Percentiles rank a stretch among this genome's conserved stretches.
phyloP scores from a whole-genome alignment of 2,329 filamentous ascomycete species.

The Bipolaris victoriae region DNA sequence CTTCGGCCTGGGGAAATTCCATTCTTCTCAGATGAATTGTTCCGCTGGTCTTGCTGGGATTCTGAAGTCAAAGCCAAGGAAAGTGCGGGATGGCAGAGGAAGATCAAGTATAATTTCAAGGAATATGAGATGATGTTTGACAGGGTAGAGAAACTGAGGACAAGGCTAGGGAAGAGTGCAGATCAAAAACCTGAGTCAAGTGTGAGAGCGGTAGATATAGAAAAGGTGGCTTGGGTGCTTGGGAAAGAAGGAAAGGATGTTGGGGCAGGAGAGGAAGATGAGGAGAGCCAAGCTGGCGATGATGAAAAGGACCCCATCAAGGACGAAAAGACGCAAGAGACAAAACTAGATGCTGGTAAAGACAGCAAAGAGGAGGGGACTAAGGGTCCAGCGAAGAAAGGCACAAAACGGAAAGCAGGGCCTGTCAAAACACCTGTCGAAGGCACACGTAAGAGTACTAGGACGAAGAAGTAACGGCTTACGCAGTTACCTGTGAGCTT shows the following conservation, averaged over 20 bases:
- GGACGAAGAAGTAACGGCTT: constrained; percentile 26
- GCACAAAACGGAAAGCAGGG: constrained; percentile 34
- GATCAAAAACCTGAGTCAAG: constrained; percentile 51
- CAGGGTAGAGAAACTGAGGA: constrained; percentile 35
- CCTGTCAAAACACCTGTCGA: constrained; percentile 20
- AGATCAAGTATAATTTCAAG: constrained; percentile 71
- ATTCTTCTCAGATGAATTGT: constrained; percentile 84
- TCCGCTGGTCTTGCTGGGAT: constrained; percentile 69
- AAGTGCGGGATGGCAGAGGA: constrained; percentile 55
- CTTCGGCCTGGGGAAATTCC: constrained; percentile 65
- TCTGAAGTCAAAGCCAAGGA: constrained; percentile 35
- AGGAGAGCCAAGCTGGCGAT: background rate
- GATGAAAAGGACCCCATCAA: background rate
- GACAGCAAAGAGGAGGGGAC: background rate
- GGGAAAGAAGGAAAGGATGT: constrained; percentile 13
- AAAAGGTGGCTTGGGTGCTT: constrained; percentile 14
- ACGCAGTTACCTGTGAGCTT: background rate
- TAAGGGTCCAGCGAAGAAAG: constrained; percentile 18
- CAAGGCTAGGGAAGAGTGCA: constrained; percentile 44
- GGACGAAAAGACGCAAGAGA: constrained; percentile 2
- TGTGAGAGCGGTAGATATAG: constrained; percentile 24
- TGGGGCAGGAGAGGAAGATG: constrained; percentile 1
- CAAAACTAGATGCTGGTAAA: background rate
- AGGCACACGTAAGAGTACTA: constrained; percentile 35
- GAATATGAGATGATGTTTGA: constrained; percentile 68